Percentiles rank a stretch among this genome's conserved stretches.
phyloP scores from a whole-genome alignment of 1,284 basidiomycete species.

The Ceratobasidium sp. region DNA sequence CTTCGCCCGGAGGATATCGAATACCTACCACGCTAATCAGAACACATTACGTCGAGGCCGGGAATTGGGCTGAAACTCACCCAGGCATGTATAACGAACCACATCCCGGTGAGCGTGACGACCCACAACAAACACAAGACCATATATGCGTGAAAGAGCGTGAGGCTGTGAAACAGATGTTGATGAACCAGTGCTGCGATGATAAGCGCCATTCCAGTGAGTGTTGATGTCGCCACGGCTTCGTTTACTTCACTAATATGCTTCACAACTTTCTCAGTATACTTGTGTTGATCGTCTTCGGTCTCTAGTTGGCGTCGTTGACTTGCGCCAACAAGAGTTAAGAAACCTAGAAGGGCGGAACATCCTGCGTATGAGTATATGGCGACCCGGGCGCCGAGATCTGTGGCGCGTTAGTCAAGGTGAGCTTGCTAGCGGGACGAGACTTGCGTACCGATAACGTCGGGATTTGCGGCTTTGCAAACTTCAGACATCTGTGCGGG shows the following conservation, averaged over 20 bases:
- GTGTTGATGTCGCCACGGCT: conserved; percentile 26
- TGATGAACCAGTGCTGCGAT: conserved; percentile 27
- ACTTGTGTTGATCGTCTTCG: neutral
- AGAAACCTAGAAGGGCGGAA: conserved; percentile 22
- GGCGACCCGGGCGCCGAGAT: conserved; percentile 17
- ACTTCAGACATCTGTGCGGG: conserved; percentile 14
- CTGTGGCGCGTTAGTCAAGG: neutral
- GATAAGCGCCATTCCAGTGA: conserved; percentile 34
- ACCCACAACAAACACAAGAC: conserved; percentile 25
- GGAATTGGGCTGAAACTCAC: neutral
- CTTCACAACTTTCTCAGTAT: conserved; percentile 10
- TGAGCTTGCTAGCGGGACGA: too few species aligned
- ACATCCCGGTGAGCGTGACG: conserved; percentile 31
- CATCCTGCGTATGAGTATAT: conserved; percentile 28
- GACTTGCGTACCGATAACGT: conserved; percentile 19
- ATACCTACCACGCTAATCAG: conserved; percentile 15
- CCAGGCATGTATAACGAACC: conserved; percentile 38
- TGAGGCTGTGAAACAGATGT: conserved; percentile 11
- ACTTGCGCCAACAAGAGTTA: conserved; percentile 17
- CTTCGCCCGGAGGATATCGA: conserved; percentile 22
- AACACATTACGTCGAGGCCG: neutral
- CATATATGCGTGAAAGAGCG: conserved; percentile 21
- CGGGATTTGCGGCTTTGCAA: conserved; percentile 3
- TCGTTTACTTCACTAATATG: conserved; percentile 24
- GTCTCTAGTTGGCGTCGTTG: conserved; percentile 2